These are phyloP conservation scores for Neoscytalidium dimidiatum DNA, from an alignment of 2,329 filamentous ascomycete genomes.

Conservation along the genomic window DNA sequence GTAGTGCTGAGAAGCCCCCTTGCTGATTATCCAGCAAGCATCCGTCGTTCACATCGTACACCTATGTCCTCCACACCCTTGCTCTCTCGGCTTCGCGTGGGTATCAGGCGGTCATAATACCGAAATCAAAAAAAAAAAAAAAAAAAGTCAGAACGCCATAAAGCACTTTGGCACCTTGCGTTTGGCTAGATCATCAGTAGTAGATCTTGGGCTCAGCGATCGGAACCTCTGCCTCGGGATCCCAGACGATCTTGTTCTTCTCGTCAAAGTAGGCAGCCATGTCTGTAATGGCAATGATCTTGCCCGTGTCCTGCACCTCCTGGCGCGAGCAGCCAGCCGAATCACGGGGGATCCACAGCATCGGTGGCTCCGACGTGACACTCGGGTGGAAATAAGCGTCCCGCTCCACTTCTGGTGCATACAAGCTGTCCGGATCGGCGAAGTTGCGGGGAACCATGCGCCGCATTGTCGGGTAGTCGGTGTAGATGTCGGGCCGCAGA, in stretches of 20 bases:
- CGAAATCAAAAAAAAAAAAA: neutral
- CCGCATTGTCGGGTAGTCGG: slow-evolving; percentile 24
- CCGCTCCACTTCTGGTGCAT: slow-evolving; percentile 33
- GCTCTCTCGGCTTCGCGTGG: neutral
- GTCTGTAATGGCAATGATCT: slow-evolving; percentile 43
- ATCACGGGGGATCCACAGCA: slow-evolving; percentile 51
- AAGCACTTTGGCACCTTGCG: neutral
- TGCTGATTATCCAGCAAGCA: neutral
- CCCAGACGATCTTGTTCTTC: slow-evolving; percentile 42
- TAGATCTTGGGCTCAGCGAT: slow-evolving; percentile 20
- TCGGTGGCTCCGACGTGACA: slow-evolving; percentile 44
- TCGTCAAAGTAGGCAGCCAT: slow-evolving; percentile 49
- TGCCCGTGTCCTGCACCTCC: slow-evolving; percentile 43
- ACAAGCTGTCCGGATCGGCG: slow-evolving; percentile 23
- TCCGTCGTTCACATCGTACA: neutral
- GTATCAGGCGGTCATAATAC: neutral
- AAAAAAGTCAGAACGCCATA: neutral
- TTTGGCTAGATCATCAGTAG: neutral
- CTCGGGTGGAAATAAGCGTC: slow-evolving; percentile 49
- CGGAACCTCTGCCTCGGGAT: slow-evolving; percentile 16
- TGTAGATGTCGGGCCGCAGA: slow-evolving; percentile 19
- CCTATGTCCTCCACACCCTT: neutral
- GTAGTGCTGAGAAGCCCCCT: neutral
- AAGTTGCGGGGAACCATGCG: slow-evolving; percentile 23
- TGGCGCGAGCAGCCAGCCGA: slow-evolving; percentile 45